Conservation (phyloP, 1,139 yeast species). For the Yamadazyma friedrichii region DNA sequence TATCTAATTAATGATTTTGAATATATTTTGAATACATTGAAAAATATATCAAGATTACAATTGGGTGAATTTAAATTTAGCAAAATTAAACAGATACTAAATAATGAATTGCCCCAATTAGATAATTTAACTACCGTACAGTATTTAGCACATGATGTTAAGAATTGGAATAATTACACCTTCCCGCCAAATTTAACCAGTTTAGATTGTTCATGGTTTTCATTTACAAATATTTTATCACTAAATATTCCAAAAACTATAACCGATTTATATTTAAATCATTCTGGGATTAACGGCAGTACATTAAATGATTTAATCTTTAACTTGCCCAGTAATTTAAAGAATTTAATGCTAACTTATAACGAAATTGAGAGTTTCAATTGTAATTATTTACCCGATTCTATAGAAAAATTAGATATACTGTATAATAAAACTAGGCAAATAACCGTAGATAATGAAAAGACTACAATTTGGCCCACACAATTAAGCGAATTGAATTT, state of each 20-base stretch:
- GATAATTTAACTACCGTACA: slow-evolving; percentile 24
- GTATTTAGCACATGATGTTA: slow-evolving; percentile 32
- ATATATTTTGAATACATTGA: slow-evolving; percentile 21
- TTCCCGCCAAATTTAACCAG: slow-evolving; percentile 25
- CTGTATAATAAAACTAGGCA: not conserved
- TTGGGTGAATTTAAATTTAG: slow-evolving; percentile 25
- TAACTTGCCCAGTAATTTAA: slow-evolving; percentile 22
- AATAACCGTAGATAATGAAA: not conserved
- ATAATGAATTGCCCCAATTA: slow-evolving; percentile 12
- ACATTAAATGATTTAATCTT: slow-evolving; percentile 11
- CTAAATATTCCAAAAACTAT: slow-evolving; percentile 17
- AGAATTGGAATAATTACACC: slow-evolving; percentile 26
- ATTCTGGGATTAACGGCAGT: slow-evolving; percentile 20
- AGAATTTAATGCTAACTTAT: slow-evolving; percentile 35
- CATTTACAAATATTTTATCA: slow-evolving; percentile 17
- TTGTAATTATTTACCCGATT: slow-evolving; percentile 3
- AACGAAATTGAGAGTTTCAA: slow-evolving; percentile 18
- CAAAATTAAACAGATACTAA: slow-evolving; percentile 12
- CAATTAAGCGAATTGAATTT: slow-evolving; percentile 25
- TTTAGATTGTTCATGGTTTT: slow-evolving; percentile 39
- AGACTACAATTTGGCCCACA: slow-evolving; percentile 25
- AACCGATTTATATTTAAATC: slow-evolving; percentile 30
- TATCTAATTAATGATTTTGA: slow-evolving; percentile 18
- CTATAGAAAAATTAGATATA: slow-evolving; percentile 7
- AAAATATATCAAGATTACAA: slow-evolving; percentile 31